Base-by-base conservation (phyloP, 2,329 filamentous ascomycete genomes). In the Neoscytalidium dimidiatum region DNA sequence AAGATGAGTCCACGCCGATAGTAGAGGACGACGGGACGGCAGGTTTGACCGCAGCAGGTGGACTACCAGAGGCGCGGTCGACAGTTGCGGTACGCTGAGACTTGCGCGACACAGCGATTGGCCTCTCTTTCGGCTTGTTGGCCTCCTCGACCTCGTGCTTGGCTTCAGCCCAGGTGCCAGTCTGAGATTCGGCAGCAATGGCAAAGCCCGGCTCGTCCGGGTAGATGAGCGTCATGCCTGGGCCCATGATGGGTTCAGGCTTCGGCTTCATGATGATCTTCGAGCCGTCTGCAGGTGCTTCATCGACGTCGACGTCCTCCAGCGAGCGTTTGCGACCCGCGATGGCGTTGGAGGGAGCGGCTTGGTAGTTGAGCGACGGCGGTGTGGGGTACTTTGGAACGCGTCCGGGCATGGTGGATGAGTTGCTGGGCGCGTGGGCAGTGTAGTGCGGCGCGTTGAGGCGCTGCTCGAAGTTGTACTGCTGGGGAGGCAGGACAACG, bases 271-370 rank as follows among this genome's bases (percentile, higher is more conserved):
- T 74, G 63, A 78, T 71, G 61, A 77, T 68, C 66, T 81, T 77
- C 64, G 82, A 75, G 75, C 85, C 84, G 72, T 88, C 78, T 73
- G 77, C 77, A 57, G 72, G 72, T 56, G 79, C 78, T 66, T 87
- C 83, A 69, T 88, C 85, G 62, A 91, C 86, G 71, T 92, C 91
- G 64, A 90, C 89, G 76, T 94, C 90, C 72, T 91, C 89, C 73
- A 90, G 86, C 67, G 90, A 92, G 70, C 91, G 88, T 80, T 94
- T 94, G 74, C 90, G 88, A 69, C 90, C 89, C 70, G 86, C 86
- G 68, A 80, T 72, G 70, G 74, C 69, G 69, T 77, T 78, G 69
- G 74, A 75, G 33, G 73, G 71, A 67, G 75, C 74, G 67, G 77
- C 77, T 71, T 77, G 75, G 70, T 79, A 79, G 69, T 79, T 79